These are phyloP conservation scores for Caloboletus firmus DNA, from an alignment of 1,284 basidiomycete genomes.

Conservation along the genomic window DNA sequence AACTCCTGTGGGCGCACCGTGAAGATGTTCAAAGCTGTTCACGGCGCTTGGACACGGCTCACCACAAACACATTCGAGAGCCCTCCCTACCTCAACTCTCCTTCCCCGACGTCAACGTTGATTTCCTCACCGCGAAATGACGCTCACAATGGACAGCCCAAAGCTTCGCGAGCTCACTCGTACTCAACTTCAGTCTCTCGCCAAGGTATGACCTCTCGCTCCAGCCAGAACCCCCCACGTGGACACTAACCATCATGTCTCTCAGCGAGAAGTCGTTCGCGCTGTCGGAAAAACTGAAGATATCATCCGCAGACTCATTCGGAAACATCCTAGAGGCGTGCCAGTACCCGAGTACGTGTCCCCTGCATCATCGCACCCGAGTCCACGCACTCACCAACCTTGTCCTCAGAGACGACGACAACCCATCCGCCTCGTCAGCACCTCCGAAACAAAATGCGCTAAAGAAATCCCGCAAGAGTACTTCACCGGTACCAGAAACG, in stretches of 20 bases:
- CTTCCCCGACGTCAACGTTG: neutral
- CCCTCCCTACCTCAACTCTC: neutral
- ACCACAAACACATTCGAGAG: neutral
- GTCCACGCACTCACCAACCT: neutral
- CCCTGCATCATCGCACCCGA: neutral
- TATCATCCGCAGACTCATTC: constrained; percentile 27
- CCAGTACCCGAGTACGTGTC: constrained; percentile 17
- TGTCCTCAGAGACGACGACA: constrained; percentile 8
- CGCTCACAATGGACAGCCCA: constrained; percentile 14
- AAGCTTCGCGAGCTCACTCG: constrained; percentile 25
- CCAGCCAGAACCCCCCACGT: too few relatives aligned
- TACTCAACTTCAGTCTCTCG: constrained; percentile 27
- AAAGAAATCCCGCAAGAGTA: neutral
- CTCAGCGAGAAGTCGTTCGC: constrained; percentile 25
- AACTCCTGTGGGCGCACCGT: neutral
- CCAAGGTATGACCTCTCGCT: constrained; percentile 20
- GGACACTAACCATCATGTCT: neutral
- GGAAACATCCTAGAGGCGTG: constrained; percentile 29
- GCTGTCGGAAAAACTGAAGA: constrained; percentile 30
- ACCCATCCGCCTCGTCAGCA: constrained; percentile 1
- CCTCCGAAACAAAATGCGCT: neutral
- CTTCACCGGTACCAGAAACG: neutral
- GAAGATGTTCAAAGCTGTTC: neutral
- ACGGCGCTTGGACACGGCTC: neutral
- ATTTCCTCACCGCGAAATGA: neutral